A percentile compares a stretch with the other conserved stretches of the same genome.
Conservation (phyloP, 176 grass and related monocot genomes). For the Eleusine indica region DNA sequence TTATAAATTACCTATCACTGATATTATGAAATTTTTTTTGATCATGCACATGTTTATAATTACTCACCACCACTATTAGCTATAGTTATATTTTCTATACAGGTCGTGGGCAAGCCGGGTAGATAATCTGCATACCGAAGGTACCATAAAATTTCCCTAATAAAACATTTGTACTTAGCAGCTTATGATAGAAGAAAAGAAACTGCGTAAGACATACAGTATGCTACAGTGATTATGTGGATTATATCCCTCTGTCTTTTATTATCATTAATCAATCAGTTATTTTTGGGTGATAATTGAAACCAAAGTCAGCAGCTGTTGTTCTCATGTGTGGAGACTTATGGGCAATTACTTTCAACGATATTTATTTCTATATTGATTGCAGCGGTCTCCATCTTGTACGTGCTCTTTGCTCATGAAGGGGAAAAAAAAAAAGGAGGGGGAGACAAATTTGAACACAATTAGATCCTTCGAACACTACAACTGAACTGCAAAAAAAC, state of each 20-base stretch:
- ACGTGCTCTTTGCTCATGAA: slow-evolving; percentile 13
- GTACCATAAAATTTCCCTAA: neutral
- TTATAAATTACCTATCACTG: too few relatives aligned
- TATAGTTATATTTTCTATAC: neutral
- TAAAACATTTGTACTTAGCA: neutral
- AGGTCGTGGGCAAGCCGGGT: too few relatives aligned
- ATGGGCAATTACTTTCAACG: slow-evolving; percentile 22
- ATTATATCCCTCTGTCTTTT: neutral
- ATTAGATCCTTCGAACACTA: neutral
- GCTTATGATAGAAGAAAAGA: neutral
- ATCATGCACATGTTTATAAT: too few relatives aligned
- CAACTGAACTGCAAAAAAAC: slow-evolving; percentile 23
- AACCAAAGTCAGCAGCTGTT: slow-evolving; percentile 46
- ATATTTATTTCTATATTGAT: slow-evolving; percentile 8
- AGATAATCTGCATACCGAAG: neutral
- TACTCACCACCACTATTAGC: neutral
- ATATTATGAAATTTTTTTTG: too few relatives aligned
- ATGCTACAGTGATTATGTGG: neutral
- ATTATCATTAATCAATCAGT: neutral
- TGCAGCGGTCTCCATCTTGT: slow-evolving; percentile 27
- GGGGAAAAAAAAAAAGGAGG: neutral
- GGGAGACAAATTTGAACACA: slow-evolving; percentile 22
- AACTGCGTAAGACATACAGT: neutral
- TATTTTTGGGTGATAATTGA: slow-evolving; percentile 16
- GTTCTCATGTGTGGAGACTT: slow-evolving; percentile 44